phyloP scores from a whole-genome alignment of 2,329 filamentous ascomycete species.

The Annulohypoxylon truncatum region DNA sequence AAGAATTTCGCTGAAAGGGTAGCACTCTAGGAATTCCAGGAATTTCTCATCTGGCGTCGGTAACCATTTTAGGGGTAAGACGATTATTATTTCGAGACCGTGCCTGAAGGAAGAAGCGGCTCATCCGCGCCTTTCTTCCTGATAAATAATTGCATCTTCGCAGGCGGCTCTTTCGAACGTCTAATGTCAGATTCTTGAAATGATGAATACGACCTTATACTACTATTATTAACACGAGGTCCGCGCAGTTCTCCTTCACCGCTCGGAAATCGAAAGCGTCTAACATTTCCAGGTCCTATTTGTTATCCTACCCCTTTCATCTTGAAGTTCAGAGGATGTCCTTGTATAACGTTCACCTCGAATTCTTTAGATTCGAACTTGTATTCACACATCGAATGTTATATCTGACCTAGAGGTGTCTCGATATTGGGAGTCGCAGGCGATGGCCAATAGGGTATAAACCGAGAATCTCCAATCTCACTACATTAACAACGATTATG shows the following conservation, averaged over 20 bases:
- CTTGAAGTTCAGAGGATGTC: background rate
- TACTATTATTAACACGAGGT: slow-evolving; percentile 33
- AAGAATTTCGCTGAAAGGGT: slow-evolving; percentile 9
- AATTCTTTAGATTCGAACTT: background rate
- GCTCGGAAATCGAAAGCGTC: background rate
- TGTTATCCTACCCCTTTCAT: background rate
- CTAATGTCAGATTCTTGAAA: slow-evolving; percentile 18
- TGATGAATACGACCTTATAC: slow-evolving; percentile 21
- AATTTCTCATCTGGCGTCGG: slow-evolving; percentile 6
- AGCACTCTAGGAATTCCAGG: slow-evolving; percentile 25
- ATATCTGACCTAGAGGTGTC: background rate
- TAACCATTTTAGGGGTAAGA: slow-evolving; percentile 19
- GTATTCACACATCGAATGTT: background rate
- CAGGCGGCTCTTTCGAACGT: slow-evolving; percentile 26
- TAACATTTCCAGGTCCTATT: background rate
- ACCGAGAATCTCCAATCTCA: slow-evolving; percentile 21
- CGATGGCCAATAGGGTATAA: slow-evolving; percentile 21
- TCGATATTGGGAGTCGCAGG: background rate
- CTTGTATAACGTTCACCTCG: background rate
- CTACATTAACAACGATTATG: slow-evolving; percentile 12
- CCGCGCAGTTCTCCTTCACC: slow-evolving; percentile 12
- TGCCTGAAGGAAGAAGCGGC: slow-evolving; percentile 28
- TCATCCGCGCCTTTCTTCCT: slow-evolving; percentile 20
- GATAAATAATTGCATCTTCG: background rate
- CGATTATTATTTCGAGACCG: background rate